Percentiles rank a stretch among this genome's conserved stretches.
These are phyloP conservation scores for Echeveria elegans DNA, from an alignment of 164 flowering plant species.

Conservation along the genomic window DNA sequence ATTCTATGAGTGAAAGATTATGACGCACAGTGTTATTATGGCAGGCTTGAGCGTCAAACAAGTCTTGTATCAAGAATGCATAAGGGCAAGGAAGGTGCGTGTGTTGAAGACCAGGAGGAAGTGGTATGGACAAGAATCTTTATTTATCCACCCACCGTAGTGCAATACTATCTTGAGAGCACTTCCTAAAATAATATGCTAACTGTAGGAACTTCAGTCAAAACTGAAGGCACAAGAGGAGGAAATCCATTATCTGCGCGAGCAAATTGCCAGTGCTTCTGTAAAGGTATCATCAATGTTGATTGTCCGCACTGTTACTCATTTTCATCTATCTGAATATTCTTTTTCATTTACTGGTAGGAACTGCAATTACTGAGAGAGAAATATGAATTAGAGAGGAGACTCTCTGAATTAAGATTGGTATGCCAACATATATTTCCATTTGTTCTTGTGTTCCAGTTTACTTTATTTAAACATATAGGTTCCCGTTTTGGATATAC, in stretches of 20 bases:
- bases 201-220: slow-evolving; percentile 47
- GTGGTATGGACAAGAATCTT: slow-evolving; percentile 30
- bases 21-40: slow-evolving; percentile 6
- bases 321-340: not conserved
- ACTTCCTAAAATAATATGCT: slow-evolving; percentile 6
- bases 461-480: not conserved
- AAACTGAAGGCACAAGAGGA: slow-evolving; percentile 42
- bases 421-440: slow-evolving; percentile 31
- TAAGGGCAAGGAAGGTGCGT: slow-evolving; percentile 22
- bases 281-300: slow-evolving; percentile 35
- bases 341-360: slow-evolving; percentile 26
- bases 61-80: slow-evolving; percentile 22
- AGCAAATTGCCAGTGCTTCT: slow-evolving; percentile 52
- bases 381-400: slow-evolving; percentile 68
- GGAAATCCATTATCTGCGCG: slow-evolving; percentile 58
- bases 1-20: not conserved
- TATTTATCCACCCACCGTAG: too few species aligned
- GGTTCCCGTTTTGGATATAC: slow-evolving; percentile 1
- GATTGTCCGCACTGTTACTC: not conserved
- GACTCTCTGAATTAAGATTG: slow-evolving; percentile 68
- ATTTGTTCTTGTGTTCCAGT: not conserved
- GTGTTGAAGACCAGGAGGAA: slow-evolving; percentile 37
- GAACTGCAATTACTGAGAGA: slow-evolving; percentile 68
- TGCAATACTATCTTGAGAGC: not conserved
- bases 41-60: slow-evolving; percentile 26